These are phyloP conservation scores for Henningerozyma blattae DNA, from an alignment of 805 yeast species.

Conservation along the genomic window DNA sequence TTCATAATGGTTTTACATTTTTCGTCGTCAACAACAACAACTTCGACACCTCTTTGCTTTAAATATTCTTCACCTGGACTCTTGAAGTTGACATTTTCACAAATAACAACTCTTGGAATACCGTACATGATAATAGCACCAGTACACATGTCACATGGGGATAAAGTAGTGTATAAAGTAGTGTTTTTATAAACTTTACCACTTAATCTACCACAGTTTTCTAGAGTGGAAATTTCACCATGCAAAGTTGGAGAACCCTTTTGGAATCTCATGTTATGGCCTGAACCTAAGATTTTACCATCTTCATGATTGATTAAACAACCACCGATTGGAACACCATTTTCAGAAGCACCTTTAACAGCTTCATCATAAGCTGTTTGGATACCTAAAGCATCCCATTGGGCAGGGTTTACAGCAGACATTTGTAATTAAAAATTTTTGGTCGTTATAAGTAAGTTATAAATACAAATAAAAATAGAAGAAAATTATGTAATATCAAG, in stretches of 20 bases:
- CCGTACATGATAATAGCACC: slow-evolving; percentile 90
- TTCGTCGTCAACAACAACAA: slow-evolving; percentile 45
- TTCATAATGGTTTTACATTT: slow-evolving; percentile 64
- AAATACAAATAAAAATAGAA: no score
- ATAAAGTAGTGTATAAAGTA: slow-evolving; percentile 83
- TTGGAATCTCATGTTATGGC: slow-evolving; percentile 87
- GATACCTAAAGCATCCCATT: slow-evolving; percentile 58
- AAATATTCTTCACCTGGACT: slow-evolving; percentile 74
- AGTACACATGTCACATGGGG: slow-evolving; percentile 93
- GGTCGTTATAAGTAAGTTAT: no score
- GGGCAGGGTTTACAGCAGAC: slow-evolving; percentile 15
- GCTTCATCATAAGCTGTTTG: slow-evolving; percentile 67
- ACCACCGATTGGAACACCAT: slow-evolving; percentile 78
- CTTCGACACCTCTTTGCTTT: slow-evolving; percentile 54
- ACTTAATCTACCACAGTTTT: slow-evolving; percentile 80
- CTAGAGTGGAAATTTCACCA: slow-evolving; percentile 85
- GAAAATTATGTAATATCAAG: no score
- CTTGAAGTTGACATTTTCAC: slow-evolving; percentile 71
- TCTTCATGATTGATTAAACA: slow-evolving; percentile 35
- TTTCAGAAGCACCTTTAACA: slow-evolving; percentile 52
- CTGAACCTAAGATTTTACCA: slow-evolving; percentile 74
- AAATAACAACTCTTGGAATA: slow-evolving; percentile 73
- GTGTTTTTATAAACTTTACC: slow-evolving; percentile 72
- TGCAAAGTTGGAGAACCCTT: slow-evolving; percentile 75
- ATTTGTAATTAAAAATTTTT: no score